Conservation (phyloP, 2,329 filamentous ascomycete genomes). For the Passalora sequoiae region DNA sequence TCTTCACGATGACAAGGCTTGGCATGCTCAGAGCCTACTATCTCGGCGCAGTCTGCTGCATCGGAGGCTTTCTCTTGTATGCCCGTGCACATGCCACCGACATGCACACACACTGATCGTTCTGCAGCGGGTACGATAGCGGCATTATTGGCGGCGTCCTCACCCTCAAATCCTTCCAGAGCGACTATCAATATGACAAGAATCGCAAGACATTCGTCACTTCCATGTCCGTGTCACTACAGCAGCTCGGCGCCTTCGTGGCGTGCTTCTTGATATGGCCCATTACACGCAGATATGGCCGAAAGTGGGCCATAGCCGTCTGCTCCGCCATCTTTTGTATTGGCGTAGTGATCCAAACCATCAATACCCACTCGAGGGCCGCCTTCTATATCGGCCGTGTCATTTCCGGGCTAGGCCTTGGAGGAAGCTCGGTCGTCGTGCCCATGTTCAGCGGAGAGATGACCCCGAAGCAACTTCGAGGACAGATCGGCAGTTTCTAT, state of each 20-base stretch:
- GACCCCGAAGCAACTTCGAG: slow-evolving; percentile 43
- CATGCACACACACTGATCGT: no score
- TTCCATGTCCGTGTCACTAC: slow-evolving; percentile 44
- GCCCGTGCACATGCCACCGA: slow-evolving; percentile 9
- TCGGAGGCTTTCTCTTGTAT: slow-evolving; percentile 46
- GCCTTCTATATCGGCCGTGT: slow-evolving; percentile 44
- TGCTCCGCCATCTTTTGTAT: slow-evolving; percentile 40
- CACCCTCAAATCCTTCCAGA: slow-evolving; percentile 21
- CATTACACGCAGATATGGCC: slow-evolving; percentile 44
- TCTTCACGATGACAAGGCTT: slow-evolving; percentile 6
- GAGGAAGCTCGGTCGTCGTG: slow-evolving; percentile 43
- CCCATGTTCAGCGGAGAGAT: slow-evolving; percentile 42
- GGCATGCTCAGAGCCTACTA: slow-evolving; percentile 48
- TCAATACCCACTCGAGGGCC: slow-evolving; percentile 41
- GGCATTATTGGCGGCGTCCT: slow-evolving; percentile 35
- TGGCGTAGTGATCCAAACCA: slow-evolving; percentile 43
- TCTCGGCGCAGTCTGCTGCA: slow-evolving; percentile 49
- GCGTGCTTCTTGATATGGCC: slow-evolving; percentile 49
- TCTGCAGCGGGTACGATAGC: slow-evolving; percentile 43
- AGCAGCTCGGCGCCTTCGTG: slow-evolving; percentile 50
- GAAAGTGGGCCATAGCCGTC: slow-evolving; percentile 41
- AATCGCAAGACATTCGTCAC: slow-evolving; percentile 19
- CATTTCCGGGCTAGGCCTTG: slow-evolving; percentile 46
- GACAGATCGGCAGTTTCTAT: slow-evolving; percentile 48
- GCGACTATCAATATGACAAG: slow-evolving; percentile 22